Base-by-base conservation (phyloP, 2,329 filamentous ascomycete species). In the Calonectria naviculata region DNA sequence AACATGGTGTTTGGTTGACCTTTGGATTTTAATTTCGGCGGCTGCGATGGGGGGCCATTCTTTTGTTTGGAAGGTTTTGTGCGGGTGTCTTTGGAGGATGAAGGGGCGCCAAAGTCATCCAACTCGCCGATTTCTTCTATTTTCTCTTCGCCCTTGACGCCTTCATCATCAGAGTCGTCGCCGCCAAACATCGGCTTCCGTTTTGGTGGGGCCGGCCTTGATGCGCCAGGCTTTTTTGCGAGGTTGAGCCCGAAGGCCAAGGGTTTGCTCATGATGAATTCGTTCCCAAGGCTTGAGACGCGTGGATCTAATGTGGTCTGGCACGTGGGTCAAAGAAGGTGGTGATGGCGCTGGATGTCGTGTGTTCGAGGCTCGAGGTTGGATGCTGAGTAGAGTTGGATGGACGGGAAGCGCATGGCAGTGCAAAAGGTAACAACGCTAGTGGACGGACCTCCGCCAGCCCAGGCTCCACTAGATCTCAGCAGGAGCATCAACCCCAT, bases 81-180 rank as follows among this genome's bases (percentile, higher is more conserved):
- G 28, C 24, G 61, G 15, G 61, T 67, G 73, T 78, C 75, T 73
- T 74, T 74, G 75, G 72, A 28, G 12, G 73, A 73, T 17, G 74
- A 71, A 29, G 64, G 28, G 41, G 83, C 65, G 19, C 71, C 81
- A 31, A 88, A 85, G 62, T 88, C 87, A 73, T 90, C 88, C 66
- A 93, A 84, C 75, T 92, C 91, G 71, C 94, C 92, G 76, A 94
- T 91, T 58, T 89, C 86, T 74, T 92, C 88, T 26, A 84, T 82
- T 62, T 85, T 85, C 21, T 82, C 82, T 15, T 79, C 81, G 42
- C 81, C 80, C 21, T 77, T 75, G 7, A 79, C 47, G 17, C 78
- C 75, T 54, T 89, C 88, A 65, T 90, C 85, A 71, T 91, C 91
- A 1, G 87, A 89, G 75, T 89, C 88, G 71, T 87, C 73, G 73